phyloP scores from a whole-genome alignment of 768 basidiomycete genomes.

The Leccinellum luteum region DNA sequence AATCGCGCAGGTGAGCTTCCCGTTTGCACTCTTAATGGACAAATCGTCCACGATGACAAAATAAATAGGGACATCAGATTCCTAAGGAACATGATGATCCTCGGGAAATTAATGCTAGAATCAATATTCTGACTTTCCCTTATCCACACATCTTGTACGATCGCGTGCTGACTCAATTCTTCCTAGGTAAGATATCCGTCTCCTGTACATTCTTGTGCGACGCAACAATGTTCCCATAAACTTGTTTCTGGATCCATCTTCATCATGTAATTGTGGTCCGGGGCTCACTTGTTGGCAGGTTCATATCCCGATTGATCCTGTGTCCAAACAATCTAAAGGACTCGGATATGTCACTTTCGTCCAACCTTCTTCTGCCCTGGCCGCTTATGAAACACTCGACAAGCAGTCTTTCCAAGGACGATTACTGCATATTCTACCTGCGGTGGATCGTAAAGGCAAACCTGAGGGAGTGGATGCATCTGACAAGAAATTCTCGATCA shows the following conservation, averaged over 20 bases:
- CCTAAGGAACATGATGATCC: constrained; percentile 33
- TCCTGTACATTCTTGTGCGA: not conserved
- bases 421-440: constrained; percentile 85
- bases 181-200: constrained; percentile 13
- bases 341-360: constrained; percentile 59
- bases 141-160: not conserved
- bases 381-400: constrained; percentile 78
- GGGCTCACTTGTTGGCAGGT: constrained; percentile 35
- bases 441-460: constrained; percentile 62
- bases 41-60: constrained; percentile 37
- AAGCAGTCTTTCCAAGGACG: constrained; percentile 88
- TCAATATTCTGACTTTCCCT: constrained; percentile 23
- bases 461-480: constrained; percentile 38
- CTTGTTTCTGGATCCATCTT: constrained; percentile 38
- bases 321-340: constrained; percentile 52
- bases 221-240: constrained; percentile 32
- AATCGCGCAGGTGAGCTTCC: constrained; percentile 65
- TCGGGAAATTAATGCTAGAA: constrained; percentile 57
- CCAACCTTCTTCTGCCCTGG: constrained; percentile 47
- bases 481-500: constrained; percentile 52
- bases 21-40: not conserved
- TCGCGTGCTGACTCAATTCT: constrained; percentile 1
- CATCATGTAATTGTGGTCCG: not conserved
- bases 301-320: constrained; percentile 53
- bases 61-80: constrained; percentile 50